Evolutionary conservation across 2,329 filamentous ascomycete species (phyloP), one percentile per base, ranked within the genome.

Genomic region (Stagonosporopsis chrysanthemi): DNA sequence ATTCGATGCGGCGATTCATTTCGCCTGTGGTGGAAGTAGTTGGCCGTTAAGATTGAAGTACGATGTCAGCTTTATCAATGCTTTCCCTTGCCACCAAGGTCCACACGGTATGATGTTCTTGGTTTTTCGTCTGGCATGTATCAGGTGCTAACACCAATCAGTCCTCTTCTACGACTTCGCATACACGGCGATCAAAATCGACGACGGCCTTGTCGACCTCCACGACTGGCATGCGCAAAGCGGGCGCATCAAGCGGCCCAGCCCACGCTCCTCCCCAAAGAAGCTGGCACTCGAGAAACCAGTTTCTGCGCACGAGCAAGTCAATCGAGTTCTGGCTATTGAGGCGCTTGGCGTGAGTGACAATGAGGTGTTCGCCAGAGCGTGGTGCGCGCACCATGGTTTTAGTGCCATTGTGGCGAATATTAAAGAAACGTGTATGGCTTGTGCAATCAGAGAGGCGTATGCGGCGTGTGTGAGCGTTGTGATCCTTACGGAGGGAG

Each of bases 341-440:
- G 88, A 92, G 76, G 88, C 89, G 0, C 87, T 90, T 71, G 90
- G 90, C 0, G 88, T 89, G 22, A 80, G 81, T 45, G 90, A 92
- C 73, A 91, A 92, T 64, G 90, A 92, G 74, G 89, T 91, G 4
- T 82, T 92, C 66, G 89, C 88, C 1, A 80, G 90, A 60, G 89
- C 90, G 6, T 92, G 90, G 90, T 92, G 89, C 72, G 84, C 88
- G 52, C 88, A 91, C 67, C 90, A 88, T 84, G 90, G 90, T 2
- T 76, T 91, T 66, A 87, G 84, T 68, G 89, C 90, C 1, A 78
- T 92, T 17, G 84, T 91, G 56, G 88, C 88, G 8, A 88, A 91
- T 73, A 73, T 90, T 49, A 79, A 83, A 56, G 85, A 83, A 77
- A 91, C 89, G 15, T 92, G 88, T 75, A 86, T 90, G 82, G 84